Evolutionary conservation across 75 land plant species (phyloP).

Genomic region (Pinus albicaulis): DNA sequence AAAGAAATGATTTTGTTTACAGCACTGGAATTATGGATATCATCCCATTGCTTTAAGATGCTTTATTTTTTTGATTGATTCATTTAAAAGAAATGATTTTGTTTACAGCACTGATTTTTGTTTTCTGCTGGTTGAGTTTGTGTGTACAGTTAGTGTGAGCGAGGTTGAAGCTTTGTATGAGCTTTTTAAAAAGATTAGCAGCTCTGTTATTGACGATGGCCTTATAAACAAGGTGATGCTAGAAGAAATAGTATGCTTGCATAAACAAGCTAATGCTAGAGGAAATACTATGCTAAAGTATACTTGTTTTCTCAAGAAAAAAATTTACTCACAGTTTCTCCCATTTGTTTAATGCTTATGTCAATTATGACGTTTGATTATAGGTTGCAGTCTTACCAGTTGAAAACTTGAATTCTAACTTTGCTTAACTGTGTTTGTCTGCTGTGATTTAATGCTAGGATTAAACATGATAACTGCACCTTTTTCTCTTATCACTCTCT

Average conservation of each 20-base stretch:
- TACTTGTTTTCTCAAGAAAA: background rate
- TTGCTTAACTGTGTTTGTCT: background rate
- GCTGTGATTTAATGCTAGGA: background rate
- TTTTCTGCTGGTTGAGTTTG: slow-evolving; percentile 11
- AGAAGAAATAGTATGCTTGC: background rate
- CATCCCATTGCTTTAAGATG: background rate
- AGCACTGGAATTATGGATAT: background rate
- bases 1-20: background rate
- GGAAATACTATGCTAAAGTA: background rate
- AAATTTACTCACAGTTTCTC: background rate
- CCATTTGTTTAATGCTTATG: background rate
- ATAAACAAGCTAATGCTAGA: slow-evolving; percentile 44
- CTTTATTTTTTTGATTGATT: background rate
- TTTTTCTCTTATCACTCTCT: background rate
- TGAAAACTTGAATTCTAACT: background rate
- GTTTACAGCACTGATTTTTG: background rate
- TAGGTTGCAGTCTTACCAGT: background rate
- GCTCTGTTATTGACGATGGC: slow-evolving; percentile 89
- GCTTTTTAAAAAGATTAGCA: slow-evolving; percentile 93
- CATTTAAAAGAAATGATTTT: background rate
- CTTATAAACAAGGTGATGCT: slow-evolving; percentile 70
- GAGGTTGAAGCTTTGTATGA: slow-evolving; percentile 98
- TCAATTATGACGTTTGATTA: background rate
- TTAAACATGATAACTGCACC: background rate
- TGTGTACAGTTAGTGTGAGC: slow-evolving; percentile 79